Base-by-base conservation (phyloP, 805 yeast species). In the Henningerozyma blattae region DNA sequence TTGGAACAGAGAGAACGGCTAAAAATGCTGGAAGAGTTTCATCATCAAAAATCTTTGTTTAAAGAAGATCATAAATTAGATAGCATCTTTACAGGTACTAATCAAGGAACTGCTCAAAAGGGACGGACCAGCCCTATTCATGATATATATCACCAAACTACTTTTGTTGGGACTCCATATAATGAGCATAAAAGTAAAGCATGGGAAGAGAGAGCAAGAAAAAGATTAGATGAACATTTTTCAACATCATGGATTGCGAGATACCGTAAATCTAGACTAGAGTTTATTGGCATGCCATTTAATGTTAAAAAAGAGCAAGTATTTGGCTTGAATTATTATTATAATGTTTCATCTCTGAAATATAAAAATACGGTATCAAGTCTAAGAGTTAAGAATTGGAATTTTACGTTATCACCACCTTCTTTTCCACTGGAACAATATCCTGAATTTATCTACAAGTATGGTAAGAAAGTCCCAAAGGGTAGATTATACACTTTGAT, bases 1-100 rank as follows among this genome's bases (percentile, higher is more conserved):
- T 48, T 72, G 8, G 84, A 76, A 40, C 83, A 77, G 39, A 59
- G 61, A 31, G 64, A 60, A 30, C 54, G 84, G 36, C 27, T 70
- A 20, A 52, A 63, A 44, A 59, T 72, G 57, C 20, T 45, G 10
- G 39, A 46, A 12, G 43, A 46, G 13, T 48, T 61, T 25, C 52
- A 48, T 19, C 41, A 48, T 25, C 44, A 46, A 25, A 33, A 18
- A 7, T n/a, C 19, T 3, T 10, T 28, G 2, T 9, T 35, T 3
- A 13, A 31, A 2, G 18, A 16, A 7, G 7, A 6, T 15, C 17
- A 27, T 5, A 27, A 15, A 27, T 6, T 15, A 8, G 18, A 27
- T 10, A 13, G n/a, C 28, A 13, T 15, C 15, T 27, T n/a, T 16
- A 6, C 10, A 6, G 18, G 7, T 9, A 10, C 7, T 16, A 5